A percentile compares a stretch with the other conserved stretches of the same genome.
Conservation (phyloP, 345 rosid genomes). For the Crucihimalaya himalaica region DNA sequence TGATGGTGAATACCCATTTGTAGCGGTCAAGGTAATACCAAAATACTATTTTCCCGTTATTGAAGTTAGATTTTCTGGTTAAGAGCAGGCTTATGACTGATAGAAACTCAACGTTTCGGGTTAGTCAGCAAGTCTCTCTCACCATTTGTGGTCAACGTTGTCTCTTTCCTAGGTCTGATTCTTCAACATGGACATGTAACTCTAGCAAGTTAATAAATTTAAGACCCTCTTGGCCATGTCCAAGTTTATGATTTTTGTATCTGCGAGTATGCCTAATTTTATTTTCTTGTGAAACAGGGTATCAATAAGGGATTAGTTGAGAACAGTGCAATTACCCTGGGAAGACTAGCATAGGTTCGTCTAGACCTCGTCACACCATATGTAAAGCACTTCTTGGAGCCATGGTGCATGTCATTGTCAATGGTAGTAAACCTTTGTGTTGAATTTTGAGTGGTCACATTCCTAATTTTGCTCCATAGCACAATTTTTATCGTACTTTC, state of each 20-base stretch:
- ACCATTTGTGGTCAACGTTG: constrained; percentile 68
- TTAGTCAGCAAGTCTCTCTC: constrained; percentile 81
- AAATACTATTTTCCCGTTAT: constrained; percentile 19
- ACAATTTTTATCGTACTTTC: not conserved
- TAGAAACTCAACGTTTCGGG: constrained; percentile 48
- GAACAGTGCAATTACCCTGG: constrained; percentile 95
- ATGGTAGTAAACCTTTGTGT: constrained; percentile 51
- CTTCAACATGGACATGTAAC: constrained; percentile 75
- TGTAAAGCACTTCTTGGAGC: constrained; percentile 74
- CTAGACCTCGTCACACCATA: constrained; percentile 89
- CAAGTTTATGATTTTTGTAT: constrained; percentile 42
- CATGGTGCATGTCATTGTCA: constrained; percentile 89
- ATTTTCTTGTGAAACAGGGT: not conserved
- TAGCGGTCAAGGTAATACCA: constrained; percentile 63
- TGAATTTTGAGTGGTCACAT: not conserved
- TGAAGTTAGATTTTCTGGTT: not conserved
- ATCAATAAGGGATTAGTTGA: constrained; percentile 71
- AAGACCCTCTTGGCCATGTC: constrained; percentile 31
- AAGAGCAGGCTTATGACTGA: constrained; percentile 14
- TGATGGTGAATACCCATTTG: too few relatives aligned
- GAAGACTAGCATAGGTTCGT: constrained; percentile 94
- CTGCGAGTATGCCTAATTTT: constrained; percentile 2
- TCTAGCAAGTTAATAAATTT: not conserved
- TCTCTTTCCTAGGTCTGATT: constrained; percentile 66
- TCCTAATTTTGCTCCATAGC: not conserved